Evolutionary conservation across 2,329 filamentous ascomycete species (phyloP).

Genomic region (Aspergillus proliferans): DNA sequence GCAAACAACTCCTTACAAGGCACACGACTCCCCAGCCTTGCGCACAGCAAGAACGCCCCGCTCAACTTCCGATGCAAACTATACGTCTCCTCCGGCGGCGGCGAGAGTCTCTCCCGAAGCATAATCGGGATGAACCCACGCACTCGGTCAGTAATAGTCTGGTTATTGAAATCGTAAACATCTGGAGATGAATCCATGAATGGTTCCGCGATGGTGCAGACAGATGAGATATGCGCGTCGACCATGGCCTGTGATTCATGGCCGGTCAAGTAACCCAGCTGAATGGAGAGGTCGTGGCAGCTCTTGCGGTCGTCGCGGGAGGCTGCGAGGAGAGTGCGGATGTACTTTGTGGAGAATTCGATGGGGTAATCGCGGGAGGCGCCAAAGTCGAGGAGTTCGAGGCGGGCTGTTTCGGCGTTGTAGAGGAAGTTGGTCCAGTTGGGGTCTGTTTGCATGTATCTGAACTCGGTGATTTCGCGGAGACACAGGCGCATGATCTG

Average conservation of each 20-base stretch:
- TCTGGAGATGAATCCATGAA: constrained; percentile 71
- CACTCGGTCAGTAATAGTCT: constrained; percentile 95
- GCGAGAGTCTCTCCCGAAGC: constrained; percentile 79
- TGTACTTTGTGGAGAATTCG: constrained; percentile 72
- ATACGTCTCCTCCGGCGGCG: constrained; percentile 96
- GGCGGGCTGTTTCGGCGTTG: constrained; percentile 62
- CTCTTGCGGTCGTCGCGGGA: constrained; percentile 59
- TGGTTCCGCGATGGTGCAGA: constrained; percentile 86
- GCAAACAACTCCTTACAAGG: constrained; percentile 72
- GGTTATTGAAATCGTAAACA: constrained; percentile 84
- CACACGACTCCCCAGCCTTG: constrained; percentile 75
- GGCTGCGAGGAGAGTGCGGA: constrained; percentile 73
- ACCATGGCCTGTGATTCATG: constrained; percentile 81
- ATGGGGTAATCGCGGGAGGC: constrained; percentile 80
- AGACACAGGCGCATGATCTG: constrained; percentile 88
- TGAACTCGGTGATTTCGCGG: constrained; percentile 88
- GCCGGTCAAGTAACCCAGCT: constrained; percentile 87
- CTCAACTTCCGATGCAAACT: constrained; percentile 90
- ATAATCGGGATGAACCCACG: constrained; percentile 84
- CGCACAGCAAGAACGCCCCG: constrained; percentile 89
- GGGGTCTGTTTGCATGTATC: constrained; percentile 97
- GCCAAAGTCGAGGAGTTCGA: constrained; percentile 93
- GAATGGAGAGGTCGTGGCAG: constrained; percentile 63
- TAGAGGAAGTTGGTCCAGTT: constrained; percentile 99
- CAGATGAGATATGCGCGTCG: constrained; percentile 79